These are phyloP conservation scores for Plasmopara viticola DNA, from an alignment of 352 stramenopile species.

Conservation along the genomic window DNA sequence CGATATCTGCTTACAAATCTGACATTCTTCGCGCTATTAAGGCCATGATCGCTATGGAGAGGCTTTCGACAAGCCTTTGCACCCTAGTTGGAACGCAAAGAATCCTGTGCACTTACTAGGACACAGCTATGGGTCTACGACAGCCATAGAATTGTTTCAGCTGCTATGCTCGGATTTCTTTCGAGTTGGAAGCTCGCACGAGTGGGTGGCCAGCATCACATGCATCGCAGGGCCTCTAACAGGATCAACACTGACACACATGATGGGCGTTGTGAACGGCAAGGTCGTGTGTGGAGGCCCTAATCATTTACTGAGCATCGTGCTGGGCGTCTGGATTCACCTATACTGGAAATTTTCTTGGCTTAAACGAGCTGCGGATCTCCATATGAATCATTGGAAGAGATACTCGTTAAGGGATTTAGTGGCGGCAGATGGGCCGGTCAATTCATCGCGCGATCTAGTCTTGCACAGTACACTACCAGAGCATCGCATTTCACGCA, in stretches of 20 bases:
- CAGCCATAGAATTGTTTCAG: conserved; percentile 67
- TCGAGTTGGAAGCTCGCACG: conserved; percentile 37
- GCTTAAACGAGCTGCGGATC: conserved; percentile 36
- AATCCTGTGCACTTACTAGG: conserved; percentile 56
- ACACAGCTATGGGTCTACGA: conserved; percentile 58
- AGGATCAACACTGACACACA: conserved; percentile 44
- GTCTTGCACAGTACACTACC: conserved; percentile 47
- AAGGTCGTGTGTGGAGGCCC: conserved; percentile 27
- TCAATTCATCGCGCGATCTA: conserved; percentile 37
- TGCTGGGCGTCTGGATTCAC: conserved; percentile 36
- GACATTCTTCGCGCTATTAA: conserved; percentile 1
- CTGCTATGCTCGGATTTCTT: conserved; percentile 54
- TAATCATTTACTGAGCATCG: conserved; percentile 34
- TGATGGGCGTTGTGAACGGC: conserved; percentile 38
- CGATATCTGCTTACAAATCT: conserved; percentile 4
- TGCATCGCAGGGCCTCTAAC: conserved; percentile 54
- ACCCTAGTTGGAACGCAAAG: conserved; percentile 38
- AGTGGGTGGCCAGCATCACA: conserved; percentile 54
- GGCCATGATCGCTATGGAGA: conserved; percentile 43
- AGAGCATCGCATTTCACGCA: conserved; percentile 39
- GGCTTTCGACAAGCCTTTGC: conserved; percentile 24
- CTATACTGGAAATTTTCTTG: conserved; percentile 34
- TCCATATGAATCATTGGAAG: conserved; percentile 57
- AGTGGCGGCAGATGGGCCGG: conserved; percentile 24
- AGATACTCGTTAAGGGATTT: conserved; percentile 29